Conservation (phyloP, 2,329 filamentous ascomycete species). For the Magnaporthiopsis incrustans region DNA sequence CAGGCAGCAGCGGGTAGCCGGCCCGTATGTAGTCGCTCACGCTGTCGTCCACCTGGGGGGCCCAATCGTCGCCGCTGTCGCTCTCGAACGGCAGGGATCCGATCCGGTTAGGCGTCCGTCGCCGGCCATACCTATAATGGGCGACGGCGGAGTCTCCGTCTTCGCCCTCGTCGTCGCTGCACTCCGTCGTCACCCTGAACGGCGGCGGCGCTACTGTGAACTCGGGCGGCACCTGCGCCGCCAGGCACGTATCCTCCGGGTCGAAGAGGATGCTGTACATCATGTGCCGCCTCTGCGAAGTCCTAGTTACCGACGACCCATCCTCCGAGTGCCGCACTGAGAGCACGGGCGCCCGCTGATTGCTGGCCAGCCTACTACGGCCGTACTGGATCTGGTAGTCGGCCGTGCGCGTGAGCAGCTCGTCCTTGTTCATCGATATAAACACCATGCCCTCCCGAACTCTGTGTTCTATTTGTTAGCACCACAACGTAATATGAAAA, state of each 20-base stretch:
- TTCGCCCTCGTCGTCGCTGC: slow-evolving; percentile 47
- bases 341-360: slow-evolving; percentile 29
- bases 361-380: slow-evolving; percentile 17
- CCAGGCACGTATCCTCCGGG: slow-evolving; percentile 32
- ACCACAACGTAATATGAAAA: slow-evolving; percentile 1
- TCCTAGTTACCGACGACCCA: slow-evolving; percentile 37
- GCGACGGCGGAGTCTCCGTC: slow-evolving; percentile 8
- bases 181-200: slow-evolving; percentile 51
- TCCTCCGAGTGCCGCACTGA: slow-evolving; percentile 46
- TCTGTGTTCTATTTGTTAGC: slow-evolving; percentile 37
- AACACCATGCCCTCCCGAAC: slow-evolving; percentile 91
- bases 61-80: slow-evolving; percentile 30
- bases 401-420: slow-evolving; percentile 64
- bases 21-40: slow-evolving; percentile 16
- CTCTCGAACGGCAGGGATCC: slow-evolving; percentile 48
- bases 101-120: slow-evolving; percentile 42
- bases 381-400: slow-evolving; percentile 67
- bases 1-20: not conserved
- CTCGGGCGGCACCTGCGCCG: slow-evolving; percentile 49
- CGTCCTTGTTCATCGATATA: slow-evolving; percentile 75
- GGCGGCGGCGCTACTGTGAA: slow-evolving; percentile 40
- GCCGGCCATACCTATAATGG: slow-evolving; percentile 15
- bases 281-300: slow-evolving; percentile 33
- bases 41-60: slow-evolving; percentile 13
- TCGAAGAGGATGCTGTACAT: slow-evolving; percentile 36